A percentile compares a stretch with the other conserved stretches of the same genome.
phyloP scores from a whole-genome alignment of 2,329 filamentous ascomycete species.

The Pseudopithomyces chartarum region DNA sequence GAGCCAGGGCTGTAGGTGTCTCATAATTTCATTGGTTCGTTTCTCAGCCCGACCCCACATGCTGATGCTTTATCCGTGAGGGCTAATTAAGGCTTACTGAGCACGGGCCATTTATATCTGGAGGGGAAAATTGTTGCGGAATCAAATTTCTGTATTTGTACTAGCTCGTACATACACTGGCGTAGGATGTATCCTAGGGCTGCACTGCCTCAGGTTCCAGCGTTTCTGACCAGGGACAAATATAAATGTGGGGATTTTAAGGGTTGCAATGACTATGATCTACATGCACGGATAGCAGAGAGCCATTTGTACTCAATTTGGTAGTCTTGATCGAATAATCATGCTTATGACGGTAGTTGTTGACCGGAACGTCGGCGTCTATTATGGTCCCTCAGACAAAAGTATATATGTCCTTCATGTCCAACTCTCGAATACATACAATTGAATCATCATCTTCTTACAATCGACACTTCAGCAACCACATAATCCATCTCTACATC shows the following conservation, averaged over 20 bases:
- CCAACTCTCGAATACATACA: neutral
- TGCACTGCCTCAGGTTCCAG: neutral
- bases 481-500: neutral
- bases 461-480: neutral
- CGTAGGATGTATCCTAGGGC: too few species aligned
- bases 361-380: neutral
- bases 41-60: neutral
- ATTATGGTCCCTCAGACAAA: too few species aligned
- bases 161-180: neutral
- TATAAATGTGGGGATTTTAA: too few species aligned
- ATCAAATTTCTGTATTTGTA: slow-evolving; percentile 4
- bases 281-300: neutral
- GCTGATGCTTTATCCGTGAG: neutral
- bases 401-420: neutral
- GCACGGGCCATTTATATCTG: neutral
- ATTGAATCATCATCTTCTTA: neutral
- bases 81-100: neutral
- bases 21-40: neutral
- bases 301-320: neutral
- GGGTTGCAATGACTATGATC: neutral
- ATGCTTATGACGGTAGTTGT: neutral
- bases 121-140: slow-evolving; percentile 3
- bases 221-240: too few species aligned
- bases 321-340: slow-evolving; percentile 21
- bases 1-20: neutral